Evolutionary conservation across 2,329 filamentous ascomycete genomes (phyloP), one percentile per base, ranked within the genome.

Genomic region (Plectosphaerella plurivora): DNA sequence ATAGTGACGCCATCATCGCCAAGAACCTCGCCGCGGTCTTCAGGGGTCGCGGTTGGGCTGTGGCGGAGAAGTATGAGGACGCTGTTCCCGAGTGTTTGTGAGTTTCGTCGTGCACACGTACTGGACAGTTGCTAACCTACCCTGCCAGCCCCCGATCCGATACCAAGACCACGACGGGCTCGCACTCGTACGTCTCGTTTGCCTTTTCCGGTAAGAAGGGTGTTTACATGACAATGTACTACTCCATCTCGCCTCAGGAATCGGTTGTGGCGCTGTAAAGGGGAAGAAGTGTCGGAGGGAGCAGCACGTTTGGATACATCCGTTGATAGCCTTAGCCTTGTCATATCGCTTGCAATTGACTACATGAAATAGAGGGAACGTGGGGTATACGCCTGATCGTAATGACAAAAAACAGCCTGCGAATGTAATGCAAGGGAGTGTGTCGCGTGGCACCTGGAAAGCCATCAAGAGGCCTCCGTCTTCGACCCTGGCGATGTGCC

Each of bases 131-230:
- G 42, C 53, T 57, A 41, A 56, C 33, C 8, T 9, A 39, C 28
- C 28, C 9, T 20, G 18, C 6, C 12, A 57, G 55, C 50, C 55
- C 55, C 28, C 51, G 55, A 14, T 47, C 54, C 8, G 45, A 57
- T 22, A 16, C 51, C 20, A 28, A 28, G 4, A 42, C 39, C 12
- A 49, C 49, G 16, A 47, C 45, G 3, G 54, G 55, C 4, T 56
- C 55, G 2, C 58, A 60, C 39, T 55, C 57, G 2, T 60, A 59
- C 45, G 33, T 59, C 22, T 57, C 57, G n/a, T 60, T 60, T 24
- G 52, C 57, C 25, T 59, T 51, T 18, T 53, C 51, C n/a, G 46
- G 55, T 48, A 50, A 56, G 51, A 55, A 57, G 39, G 58, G 58
- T 1, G 57, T 56, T 1, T 56, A 59, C 47, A 50, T 59, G 45